These are phyloP conservation scores for Talaromyces sp. DNA, from an alignment of 2,329 filamentous ascomycete species.

Conservation along the genomic window DNA sequence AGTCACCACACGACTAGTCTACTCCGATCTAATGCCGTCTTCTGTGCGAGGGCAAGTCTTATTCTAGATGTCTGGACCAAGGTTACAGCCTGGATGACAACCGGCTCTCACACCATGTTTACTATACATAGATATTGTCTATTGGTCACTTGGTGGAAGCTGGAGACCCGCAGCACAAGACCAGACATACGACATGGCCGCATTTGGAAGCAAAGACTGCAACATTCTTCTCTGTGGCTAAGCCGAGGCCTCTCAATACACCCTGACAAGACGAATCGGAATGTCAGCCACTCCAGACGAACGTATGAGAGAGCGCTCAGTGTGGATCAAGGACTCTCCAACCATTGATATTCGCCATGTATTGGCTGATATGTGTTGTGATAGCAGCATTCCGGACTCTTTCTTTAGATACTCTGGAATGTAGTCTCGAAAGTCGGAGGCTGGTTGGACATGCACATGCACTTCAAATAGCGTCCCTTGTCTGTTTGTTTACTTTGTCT, in stretches of 20 bases:
- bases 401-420: conserved; percentile 36
- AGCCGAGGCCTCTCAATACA: conserved; percentile 3
- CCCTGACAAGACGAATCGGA: conserved; percentile 22
- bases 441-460: conserved; percentile 27
- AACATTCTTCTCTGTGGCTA: conserved; percentile 35
- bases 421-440: conserved; percentile 33
- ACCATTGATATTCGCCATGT: background rate
- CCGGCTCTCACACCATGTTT: conserved; percentile 10
- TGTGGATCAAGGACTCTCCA: conserved; percentile 22
- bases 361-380: conserved; percentile 10
- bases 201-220: conserved; percentile 33
- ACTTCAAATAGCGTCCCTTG: conserved; percentile 38
- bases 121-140: conserved; percentile 10
- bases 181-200: conserved; percentile 26
- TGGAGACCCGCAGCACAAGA: conserved; percentile 26
- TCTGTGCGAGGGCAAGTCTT: background rate
- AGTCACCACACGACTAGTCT: background rate
- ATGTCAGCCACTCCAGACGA: conserved; percentile 25
- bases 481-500: conserved; percentile 45
- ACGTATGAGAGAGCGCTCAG: conserved; percentile 10
- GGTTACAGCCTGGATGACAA: conserved; percentile 10
- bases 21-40: background rate
- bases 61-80: conserved; percentile 12
- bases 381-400: conserved; percentile 31
- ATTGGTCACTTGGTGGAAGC: conserved; percentile 22